A percentile compares a stretch with the other conserved stretches of the same genome.
Evolutionary conservation across 257 asterid genomes (phyloP).

Genomic region (Jasminum sambac): DNA sequence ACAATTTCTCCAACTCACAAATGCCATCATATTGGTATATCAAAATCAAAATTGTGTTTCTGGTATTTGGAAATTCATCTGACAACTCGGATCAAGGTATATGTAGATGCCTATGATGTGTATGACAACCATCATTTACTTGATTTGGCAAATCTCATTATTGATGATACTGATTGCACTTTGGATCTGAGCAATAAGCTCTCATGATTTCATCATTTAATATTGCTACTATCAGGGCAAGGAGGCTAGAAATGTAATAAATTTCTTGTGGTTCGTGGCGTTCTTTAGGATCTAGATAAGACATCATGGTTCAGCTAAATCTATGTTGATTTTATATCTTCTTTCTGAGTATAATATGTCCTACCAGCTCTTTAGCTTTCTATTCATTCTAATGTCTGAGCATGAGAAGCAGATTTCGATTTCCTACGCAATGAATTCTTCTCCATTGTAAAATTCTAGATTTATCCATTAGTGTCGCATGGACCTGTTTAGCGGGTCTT

Average conservation of each 20-base stretch:
- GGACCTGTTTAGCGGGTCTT: not conserved
- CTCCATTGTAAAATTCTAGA: not conserved
- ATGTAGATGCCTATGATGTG: not conserved
- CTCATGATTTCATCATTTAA: not conserved
- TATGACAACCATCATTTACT: not conserved
- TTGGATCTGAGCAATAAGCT: not conserved
- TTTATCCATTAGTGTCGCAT: not conserved
- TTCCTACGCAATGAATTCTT: not conserved
- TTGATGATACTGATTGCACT: not conserved
- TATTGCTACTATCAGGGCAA: not conserved
- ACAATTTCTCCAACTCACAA: not conserved
- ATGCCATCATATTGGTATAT: not conserved
- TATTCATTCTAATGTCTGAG: not conserved
- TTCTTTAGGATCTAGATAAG: not conserved
- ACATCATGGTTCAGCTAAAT: not conserved
- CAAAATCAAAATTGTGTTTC: not conserved
- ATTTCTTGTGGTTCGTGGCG: not conserved
- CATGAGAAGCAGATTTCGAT: not conserved
- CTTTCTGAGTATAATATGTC: not conserved
- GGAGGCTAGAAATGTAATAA: not conserved
- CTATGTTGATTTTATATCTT: not conserved
- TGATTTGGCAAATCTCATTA: not conserved
- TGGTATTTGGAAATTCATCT: not conserved
- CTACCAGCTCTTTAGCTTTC: not conserved
- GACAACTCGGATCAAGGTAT: not conserved